Evolutionary conservation across 192 early-diverging fungal genomes (phyloP), one percentile per base, ranked within the genome.

Genomic region (Entomortierella parvispora): DNA sequence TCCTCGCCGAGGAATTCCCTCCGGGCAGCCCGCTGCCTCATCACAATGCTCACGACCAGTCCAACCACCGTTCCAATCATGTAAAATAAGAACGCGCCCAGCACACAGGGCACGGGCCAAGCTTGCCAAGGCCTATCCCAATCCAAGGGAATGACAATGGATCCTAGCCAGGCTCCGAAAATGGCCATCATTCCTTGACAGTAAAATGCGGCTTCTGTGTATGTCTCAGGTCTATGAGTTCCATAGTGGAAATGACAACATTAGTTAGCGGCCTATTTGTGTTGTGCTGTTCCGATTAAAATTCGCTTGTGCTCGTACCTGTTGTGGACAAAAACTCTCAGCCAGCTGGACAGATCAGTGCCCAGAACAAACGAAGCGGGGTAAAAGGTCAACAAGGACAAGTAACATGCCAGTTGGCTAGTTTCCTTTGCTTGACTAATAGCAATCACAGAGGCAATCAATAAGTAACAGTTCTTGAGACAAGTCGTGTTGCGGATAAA

Each of bases 121-220:
- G 71, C 81, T 60, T 86, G 85, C 85, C 85, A 86, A 23, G 83
- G 79, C 44, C 82, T 58, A 57, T 86, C 85, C 85, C 85, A 86
- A 65, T 86, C 85, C 68, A 86, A 56, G 2, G 85, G 85, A 49
- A 86, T 79, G 29, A 86, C 85, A 61, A 86, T 76, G 28, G 85
- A 81, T 6, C 85, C 85, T 18, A 86, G 65, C 85, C 85, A 86
- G 26, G 85, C 82, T 22, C 85, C 85, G 52, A 82, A 78, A 26
- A 85, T 69, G 1, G 78, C 50, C 62, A 75, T 80, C 29, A 85
- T 64, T 20, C 69, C 72, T 57, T 83, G 84, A 17, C 80, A 75
- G 56, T 85, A 83, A 3, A 79, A 58, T 28, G 80, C 80, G 26
- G 82, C 80, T 42, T 85, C 84, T 26, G 69, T 54, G 15, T 65